Conservation (phyloP, 2,329 filamentous ascomycete species). For the Claviceps maximensis region DNA sequence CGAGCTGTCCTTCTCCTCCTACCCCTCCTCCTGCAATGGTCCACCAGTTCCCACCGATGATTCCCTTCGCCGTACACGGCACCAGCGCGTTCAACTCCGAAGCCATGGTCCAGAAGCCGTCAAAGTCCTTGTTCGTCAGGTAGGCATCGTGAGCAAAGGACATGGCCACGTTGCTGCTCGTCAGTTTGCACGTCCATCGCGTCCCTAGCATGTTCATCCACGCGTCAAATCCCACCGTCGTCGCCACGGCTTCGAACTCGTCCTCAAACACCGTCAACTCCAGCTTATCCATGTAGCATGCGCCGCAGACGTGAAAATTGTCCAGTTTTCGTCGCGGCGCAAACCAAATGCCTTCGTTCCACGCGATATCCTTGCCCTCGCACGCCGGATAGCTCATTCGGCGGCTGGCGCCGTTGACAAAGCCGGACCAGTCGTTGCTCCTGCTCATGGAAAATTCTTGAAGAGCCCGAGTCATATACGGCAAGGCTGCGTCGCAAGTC, state of each 20-base stretch:
- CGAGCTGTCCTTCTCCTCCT: no score
- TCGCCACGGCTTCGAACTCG: constrained; percentile 14
- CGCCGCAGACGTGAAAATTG: constrained; percentile 18
- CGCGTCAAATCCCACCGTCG: constrained; percentile 11
- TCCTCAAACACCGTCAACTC: constrained; percentile 15
- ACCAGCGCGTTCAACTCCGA: constrained; percentile 12
- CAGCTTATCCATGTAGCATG: constrained; percentile 23
- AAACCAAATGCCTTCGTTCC: constrained; percentile 16
- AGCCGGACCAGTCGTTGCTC: constrained; percentile 18
- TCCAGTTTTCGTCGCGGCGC: constrained; percentile 12
- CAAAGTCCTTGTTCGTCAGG: constrained; percentile 13
- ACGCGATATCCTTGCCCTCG: constrained; percentile 14
- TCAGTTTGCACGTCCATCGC: constrained; percentile 14
- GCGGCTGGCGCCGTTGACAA: constrained; percentile 11
- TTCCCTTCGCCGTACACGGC: constrained; percentile 16
- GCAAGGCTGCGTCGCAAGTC: constrained; percentile 19
- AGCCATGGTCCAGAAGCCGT: constrained; percentile 14
- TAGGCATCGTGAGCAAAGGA: constrained; percentile 15
- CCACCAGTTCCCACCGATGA: constrained; percentile 22
- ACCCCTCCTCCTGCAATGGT: constrained; percentile 13
- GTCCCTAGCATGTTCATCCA: constrained; percentile 12
- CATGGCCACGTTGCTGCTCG: constrained; percentile 11
- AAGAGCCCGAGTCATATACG: constrained; percentile 12
- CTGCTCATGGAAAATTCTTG: constrained; percentile 9
- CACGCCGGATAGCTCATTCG: constrained; percentile 16